These are phyloP conservation scores for Verticillium albo-atrum DNA, from an alignment of 2,329 filamentous ascomycete genomes.

Conservation along the genomic window DNA sequence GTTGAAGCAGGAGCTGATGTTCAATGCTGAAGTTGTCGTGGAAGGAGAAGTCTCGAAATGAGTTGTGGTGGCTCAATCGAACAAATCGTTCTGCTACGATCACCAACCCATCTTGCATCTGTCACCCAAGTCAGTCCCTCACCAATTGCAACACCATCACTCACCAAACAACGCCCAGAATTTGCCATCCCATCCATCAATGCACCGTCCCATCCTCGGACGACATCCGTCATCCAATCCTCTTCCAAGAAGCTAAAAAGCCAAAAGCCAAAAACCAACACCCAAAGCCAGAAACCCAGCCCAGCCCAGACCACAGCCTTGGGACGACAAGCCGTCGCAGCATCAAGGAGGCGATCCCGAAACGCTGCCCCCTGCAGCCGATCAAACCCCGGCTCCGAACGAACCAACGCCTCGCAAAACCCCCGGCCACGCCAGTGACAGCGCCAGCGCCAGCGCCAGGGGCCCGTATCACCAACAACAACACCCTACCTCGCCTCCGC, in stretches of 20 bases:
- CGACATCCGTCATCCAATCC: constrained; percentile 2
- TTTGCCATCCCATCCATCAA: neutral
- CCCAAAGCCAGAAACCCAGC: too few species aligned
- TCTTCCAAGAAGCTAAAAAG: neutral
- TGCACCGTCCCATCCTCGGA: constrained; percentile 1
- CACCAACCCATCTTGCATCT: neutral
- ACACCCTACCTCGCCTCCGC: neutral
- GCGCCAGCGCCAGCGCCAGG: too few species aligned
- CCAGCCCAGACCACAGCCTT: neutral
- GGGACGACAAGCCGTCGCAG: neutral
- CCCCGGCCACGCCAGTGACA: neutral
- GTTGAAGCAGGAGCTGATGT: neutral
- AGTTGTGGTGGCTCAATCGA: neutral
- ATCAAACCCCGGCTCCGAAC: constrained; percentile 14
- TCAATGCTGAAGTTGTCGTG: neutral
- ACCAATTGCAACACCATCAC: too few species aligned
- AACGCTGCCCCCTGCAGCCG: constrained; percentile 12
- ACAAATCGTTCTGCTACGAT: neutral
- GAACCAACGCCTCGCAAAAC: neutral
- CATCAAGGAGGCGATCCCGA: constrained; percentile 9
- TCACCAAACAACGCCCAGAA: neutral
- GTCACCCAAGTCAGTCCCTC: too few species aligned
- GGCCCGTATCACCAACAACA: neutral
- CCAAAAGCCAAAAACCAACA: neutral
- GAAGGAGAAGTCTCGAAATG: neutral